Percentiles rank a stretch among this genome's conserved stretches.
phyloP scores from a whole-genome alignment of 106 monocot species.

The Gastrodia elata region DNA sequence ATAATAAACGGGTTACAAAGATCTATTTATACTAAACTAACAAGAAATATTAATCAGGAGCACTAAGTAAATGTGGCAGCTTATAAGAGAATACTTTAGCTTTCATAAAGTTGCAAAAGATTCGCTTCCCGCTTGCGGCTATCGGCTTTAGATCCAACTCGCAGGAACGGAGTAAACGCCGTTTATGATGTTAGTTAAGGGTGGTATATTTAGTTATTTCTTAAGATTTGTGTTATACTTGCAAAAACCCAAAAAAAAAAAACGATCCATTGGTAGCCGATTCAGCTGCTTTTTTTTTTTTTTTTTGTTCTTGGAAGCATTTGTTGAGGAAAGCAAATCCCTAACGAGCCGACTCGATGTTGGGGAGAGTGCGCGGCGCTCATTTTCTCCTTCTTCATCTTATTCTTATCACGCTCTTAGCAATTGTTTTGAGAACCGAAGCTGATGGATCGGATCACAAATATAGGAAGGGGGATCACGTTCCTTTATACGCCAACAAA shows the following conservation, averaged over 20 bases:
- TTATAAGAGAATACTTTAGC: too few species aligned
- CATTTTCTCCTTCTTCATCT: too few species aligned
- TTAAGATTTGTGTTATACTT: too few species aligned
- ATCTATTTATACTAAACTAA: not conserved
- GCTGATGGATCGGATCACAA: constrained; percentile 35
- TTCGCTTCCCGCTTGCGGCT: too few species aligned
- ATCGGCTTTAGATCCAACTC: too few species aligned
- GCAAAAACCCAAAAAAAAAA: too few species aligned
- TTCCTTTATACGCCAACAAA: constrained; percentile 58
- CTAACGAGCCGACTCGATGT: not conserved
- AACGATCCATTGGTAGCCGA: too few species aligned
- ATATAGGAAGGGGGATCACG: constrained; percentile 40
- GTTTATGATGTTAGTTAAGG: too few species aligned
- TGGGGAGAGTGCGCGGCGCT: constrained; percentile 5
- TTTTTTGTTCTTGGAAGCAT: too few species aligned
- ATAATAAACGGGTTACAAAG: not conserved
- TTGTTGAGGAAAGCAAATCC: not conserved
- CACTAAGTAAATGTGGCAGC: not conserved
- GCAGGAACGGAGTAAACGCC: too few species aligned
- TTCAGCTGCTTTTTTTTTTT: too few species aligned
- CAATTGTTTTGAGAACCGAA: constrained; percentile 13
- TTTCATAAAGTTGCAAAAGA: not conserved
- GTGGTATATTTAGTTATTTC: too few species aligned
- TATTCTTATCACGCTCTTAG: constrained; percentile 13
- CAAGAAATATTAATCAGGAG: not conserved